phyloP scores from a whole-genome alignment of 345 rosid genomes.

The Melastoma malabathricum region DNA sequence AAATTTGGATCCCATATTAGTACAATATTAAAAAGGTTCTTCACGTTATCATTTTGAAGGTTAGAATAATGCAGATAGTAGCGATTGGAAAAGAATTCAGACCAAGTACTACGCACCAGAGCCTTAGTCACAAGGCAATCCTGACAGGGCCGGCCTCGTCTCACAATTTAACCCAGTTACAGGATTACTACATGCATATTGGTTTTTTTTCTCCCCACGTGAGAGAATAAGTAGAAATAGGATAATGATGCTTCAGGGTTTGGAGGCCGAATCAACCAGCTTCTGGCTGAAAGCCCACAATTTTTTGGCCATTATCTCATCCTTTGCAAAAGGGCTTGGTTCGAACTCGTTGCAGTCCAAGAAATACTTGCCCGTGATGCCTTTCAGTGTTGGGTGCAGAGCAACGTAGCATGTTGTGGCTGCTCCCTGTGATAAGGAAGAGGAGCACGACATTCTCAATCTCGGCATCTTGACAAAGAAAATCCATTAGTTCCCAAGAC shows the following conservation, averaged over 20 bases:
- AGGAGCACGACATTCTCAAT: neutral
- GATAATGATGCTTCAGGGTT: slow-evolving; percentile 1
- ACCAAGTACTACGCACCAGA: neutral
- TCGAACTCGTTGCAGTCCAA: slow-evolving; percentile 57
- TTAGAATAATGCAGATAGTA: too few relatives aligned
- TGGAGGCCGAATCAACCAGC: slow-evolving; percentile 30
- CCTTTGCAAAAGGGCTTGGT: slow-evolving; percentile 47
- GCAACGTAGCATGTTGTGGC: slow-evolving; percentile 90
- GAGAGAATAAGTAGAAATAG: neutral
- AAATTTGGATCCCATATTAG: too few relatives aligned
- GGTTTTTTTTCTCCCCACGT: too few relatives aligned
- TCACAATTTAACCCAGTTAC: too few relatives aligned
- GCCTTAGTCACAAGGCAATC: too few relatives aligned
- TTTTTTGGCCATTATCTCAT: slow-evolving; percentile 34
- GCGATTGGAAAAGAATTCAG: too few relatives aligned
- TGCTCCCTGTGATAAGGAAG: slow-evolving; percentile 51
- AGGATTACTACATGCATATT: too few relatives aligned
- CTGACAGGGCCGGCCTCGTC: neutral
- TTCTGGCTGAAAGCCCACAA: slow-evolving; percentile 79
- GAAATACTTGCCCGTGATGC: slow-evolving; percentile 64
- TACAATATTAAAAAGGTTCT: too few relatives aligned
- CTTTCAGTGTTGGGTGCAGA: slow-evolving; percentile 52
- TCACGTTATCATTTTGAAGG: too few relatives aligned
- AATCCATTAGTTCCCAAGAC: neutral
- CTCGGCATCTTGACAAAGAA: neutral